Conservation (phyloP, 164 flowering plant genomes). For the Dillenia suffruticosa region DNA sequence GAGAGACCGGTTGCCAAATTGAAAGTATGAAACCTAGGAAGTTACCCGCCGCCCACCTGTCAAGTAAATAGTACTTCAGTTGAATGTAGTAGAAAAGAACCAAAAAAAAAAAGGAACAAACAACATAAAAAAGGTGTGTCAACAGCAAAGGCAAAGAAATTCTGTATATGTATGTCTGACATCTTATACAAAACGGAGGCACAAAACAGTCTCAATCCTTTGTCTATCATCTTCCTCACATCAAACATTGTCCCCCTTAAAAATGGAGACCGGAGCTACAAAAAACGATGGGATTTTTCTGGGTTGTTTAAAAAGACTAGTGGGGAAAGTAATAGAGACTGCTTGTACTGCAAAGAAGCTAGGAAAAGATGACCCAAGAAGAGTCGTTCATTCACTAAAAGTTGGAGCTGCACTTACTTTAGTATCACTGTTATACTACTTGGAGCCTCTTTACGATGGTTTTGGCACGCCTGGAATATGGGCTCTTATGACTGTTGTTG, state of each 20-base stretch:
- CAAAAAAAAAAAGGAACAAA: too few relatives aligned
- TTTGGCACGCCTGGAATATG: slow-evolving; percentile 67
- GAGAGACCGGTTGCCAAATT: too few relatives aligned
- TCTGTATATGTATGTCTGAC: neutral
- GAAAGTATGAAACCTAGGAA: too few relatives aligned
- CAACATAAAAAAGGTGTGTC: too few relatives aligned
- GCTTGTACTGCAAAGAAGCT: slow-evolving; percentile 33
- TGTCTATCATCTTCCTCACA: neutral
- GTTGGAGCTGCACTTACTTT: slow-evolving; percentile 76
- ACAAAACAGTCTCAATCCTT: neutral
- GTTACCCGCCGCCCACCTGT: too few relatives aligned
- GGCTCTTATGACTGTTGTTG: slow-evolving; percentile 81
- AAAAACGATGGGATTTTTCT: slow-evolving; percentile 24
- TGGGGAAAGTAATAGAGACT: slow-evolving; percentile 8
- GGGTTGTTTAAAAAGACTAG: slow-evolving; percentile 9
- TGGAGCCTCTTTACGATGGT: slow-evolving; percentile 51
- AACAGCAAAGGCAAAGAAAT: too few relatives aligned
- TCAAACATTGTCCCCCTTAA: neutral
- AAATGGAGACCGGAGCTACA: slow-evolving; percentile 9
- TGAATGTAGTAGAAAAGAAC: too few relatives aligned
- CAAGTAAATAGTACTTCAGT: too few relatives aligned
- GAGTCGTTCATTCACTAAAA: slow-evolving; percentile 62
- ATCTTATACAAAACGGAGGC: slow-evolving; percentile 1
- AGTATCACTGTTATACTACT: slow-evolving; percentile 65
- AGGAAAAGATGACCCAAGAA: slow-evolving; percentile 75